Percentiles rank a stretch among this genome's conserved stretches.
phyloP scores from a whole-genome alignment of 768 basidiomycete species.

The Leccinum ochraceum region DNA sequence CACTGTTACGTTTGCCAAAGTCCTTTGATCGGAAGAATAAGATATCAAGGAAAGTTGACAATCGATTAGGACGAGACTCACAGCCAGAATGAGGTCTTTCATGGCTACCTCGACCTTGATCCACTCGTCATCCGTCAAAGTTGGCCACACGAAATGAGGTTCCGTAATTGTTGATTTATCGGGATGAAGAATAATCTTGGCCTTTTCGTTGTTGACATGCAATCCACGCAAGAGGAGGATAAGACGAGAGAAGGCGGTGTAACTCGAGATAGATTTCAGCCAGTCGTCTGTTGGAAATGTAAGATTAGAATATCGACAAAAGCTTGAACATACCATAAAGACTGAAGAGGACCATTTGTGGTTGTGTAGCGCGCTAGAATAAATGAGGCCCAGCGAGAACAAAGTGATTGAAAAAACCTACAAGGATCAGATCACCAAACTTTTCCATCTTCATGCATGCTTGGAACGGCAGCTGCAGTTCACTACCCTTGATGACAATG shows the following conservation, averaged over 20 bases:
- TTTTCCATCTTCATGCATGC: conserved; percentile 99
- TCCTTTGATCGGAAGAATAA: conserved; percentile 51
- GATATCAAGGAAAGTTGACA: neutral
- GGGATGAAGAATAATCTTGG: conserved; percentile 90
- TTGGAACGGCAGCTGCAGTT: conserved; percentile 98
- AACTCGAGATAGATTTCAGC: conserved; percentile 98
- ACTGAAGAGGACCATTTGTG: conserved; percentile 98
- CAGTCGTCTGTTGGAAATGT: conserved; percentile 72
- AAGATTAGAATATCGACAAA: conserved; percentile 6
- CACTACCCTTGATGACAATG: conserved; percentile 99
- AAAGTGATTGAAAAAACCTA: conserved; percentile 30
- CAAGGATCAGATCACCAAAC: conserved; percentile 95
- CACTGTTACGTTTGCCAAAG: conserved; percentile 98
- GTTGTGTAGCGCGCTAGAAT: conserved; percentile 86
- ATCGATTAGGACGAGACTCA: conserved; percentile 33
- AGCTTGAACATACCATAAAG: conserved; percentile 65
- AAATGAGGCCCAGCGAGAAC: neutral
- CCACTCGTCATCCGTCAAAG: conserved; percentile 93
- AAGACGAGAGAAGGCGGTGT: conserved; percentile 97
- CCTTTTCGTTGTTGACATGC: conserved; percentile 99
- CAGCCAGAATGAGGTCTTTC: conserved; percentile 93
- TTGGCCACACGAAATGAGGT: conserved; percentile 98
- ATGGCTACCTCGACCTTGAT: conserved; percentile 99
- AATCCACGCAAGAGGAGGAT: conserved; percentile 96
- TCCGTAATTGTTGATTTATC: conserved; percentile 79